Percentiles rank a stretch among this genome's conserved stretches.
Conservation (phyloP, 2,329 filamentous ascomycete species). For the Chaetomium globosum region DNA sequence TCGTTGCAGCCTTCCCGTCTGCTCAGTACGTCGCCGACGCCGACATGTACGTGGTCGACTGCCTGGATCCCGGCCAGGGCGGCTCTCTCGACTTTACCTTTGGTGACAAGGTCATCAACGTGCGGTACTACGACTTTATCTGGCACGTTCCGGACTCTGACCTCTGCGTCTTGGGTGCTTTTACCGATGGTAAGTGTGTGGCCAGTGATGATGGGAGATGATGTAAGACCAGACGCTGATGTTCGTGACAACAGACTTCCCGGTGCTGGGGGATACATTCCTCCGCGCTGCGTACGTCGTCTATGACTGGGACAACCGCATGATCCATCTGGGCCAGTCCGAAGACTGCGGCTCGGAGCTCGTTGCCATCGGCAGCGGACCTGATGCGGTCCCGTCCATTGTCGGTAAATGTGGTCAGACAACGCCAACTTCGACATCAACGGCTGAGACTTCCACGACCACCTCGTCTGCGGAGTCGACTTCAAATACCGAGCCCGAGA, state of each 20-base stretch:
- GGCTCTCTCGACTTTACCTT: constrained; percentile 22
- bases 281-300: constrained; percentile 51
- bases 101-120: constrained; percentile 12
- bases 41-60: constrained; percentile 15
- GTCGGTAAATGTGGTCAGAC: constrained; percentile 18
- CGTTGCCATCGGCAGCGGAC: constrained; percentile 45
- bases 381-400: constrained; percentile 40
- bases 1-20: constrained; percentile 13
- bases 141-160: constrained; percentile 10
- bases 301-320: constrained; percentile 47
- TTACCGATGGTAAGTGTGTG: constrained; percentile 18
- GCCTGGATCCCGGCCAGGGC: not conserved
- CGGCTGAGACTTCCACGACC: not conserved
- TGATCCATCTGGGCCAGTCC: constrained; percentile 45
- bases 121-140: constrained; percentile 17
- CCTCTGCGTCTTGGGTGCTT: constrained; percentile 30
- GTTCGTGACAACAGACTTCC: not conserved
- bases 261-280: constrained; percentile 50
- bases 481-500: not conserved
- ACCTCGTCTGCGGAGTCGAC: not conserved
- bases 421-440: constrained; percentile 8
- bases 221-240: not conserved
- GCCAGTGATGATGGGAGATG: not conserved
- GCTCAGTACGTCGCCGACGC: not conserved
- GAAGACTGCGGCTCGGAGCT: constrained; percentile 46